A percentile compares a stretch with the other conserved stretches of the same genome.
Evolutionary conservation across 1,284 basidiomycete species (phyloP).

Genomic region (Boletus hoseneyae): DNA sequence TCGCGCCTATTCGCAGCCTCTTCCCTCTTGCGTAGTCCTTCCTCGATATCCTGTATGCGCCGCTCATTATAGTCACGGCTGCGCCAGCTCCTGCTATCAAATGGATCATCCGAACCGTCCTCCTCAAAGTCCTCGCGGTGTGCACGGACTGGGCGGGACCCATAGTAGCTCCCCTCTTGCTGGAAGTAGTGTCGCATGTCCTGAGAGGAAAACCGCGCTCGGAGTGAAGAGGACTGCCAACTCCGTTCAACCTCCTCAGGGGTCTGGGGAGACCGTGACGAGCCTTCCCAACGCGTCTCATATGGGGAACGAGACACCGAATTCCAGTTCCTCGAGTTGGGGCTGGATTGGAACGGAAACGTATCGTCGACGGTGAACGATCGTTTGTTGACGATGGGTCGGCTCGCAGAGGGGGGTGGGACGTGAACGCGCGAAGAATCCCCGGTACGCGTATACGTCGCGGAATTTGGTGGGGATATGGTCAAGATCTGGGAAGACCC

Average conservation of each 20-base stretch:
- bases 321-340: conserved; percentile 23
- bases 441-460: conserved; percentile 12
- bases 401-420: conserved; percentile 30
- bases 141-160: conserved; percentile 22
- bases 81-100: conserved; percentile 30
- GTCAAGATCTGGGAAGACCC: conserved; percentile 9
- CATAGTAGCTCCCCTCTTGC: conserved; percentile 16
- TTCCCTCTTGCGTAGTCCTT: conserved; percentile 27
- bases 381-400: conserved; percentile 30
- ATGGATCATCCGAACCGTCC: conserved; percentile 36
- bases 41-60: conserved; percentile 31
- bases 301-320: conserved; percentile 23
- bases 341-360: conserved; percentile 21
- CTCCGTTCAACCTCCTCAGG: conserved; percentile 29
- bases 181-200: conserved; percentile 29
- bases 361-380: conserved; percentile 29
- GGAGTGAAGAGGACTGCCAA: conserved; percentile 30
- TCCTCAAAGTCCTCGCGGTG: conserved; percentile 32
- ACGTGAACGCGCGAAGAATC: conserved; percentile 21
- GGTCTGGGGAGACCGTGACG: conserved; percentile 30
- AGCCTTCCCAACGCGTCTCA: conserved; percentile 29
- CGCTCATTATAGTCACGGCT: conserved; percentile 34
- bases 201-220: conserved; percentile 27
- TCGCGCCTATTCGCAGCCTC: conserved; percentile 33
- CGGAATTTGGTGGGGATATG: conserved; percentile 17